Evolutionary conservation across 495 filamentous ascomycete genomes (phyloP), one percentile per base, ranked within the genome.

Genomic region (Neurospora sp.): DNA sequence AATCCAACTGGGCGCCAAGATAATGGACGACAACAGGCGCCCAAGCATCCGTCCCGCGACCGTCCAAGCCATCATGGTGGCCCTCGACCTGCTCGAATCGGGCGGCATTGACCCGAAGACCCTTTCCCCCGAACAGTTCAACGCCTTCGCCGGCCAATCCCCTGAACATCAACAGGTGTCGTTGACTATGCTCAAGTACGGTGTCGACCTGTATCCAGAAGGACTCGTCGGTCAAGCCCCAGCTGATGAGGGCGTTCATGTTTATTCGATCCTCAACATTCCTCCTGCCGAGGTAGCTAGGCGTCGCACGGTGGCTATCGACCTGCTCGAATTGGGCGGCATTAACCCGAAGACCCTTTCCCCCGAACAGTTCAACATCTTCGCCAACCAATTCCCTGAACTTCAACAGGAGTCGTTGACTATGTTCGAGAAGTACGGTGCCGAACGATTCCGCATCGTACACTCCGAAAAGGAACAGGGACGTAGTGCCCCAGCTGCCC

Each of bases 301-400:
- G 69, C 80, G 85, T 42, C 78, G 73, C 22, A 79, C 82, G 0
- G 80, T 80, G 1, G 85, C 85, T 1, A 79, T 80, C 42, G 77
- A 80, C 6, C 78, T 86, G 0, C 83, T 86, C 11, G 71, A 11
- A 3, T 78, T 76, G 5, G 73, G 70, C 16, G 76, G 73, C 31
- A 76, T 86, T 31, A 82, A 86, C 59, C 83, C 83, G 2, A 69
- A 73, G 20, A 82, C 83, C 0, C 76, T 86, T 2, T 83, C 84
- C 0, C 39, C 77, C 5, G 83, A 86, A n/a, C 85, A 86, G 42
- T 85, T 86, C 59, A 83, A 75, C 61, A 86, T 86, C 22, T 86
- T 86, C 70, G 80, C 83, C 18, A 86, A 86, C 42, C 85, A 86
- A 73, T 81, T 83, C 1, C 82, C 83, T 2, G 79, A 81, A 12